Conservation (phyloP, 495 filamentous ascomycete species). For the Penicillium odoratum region DNA sequence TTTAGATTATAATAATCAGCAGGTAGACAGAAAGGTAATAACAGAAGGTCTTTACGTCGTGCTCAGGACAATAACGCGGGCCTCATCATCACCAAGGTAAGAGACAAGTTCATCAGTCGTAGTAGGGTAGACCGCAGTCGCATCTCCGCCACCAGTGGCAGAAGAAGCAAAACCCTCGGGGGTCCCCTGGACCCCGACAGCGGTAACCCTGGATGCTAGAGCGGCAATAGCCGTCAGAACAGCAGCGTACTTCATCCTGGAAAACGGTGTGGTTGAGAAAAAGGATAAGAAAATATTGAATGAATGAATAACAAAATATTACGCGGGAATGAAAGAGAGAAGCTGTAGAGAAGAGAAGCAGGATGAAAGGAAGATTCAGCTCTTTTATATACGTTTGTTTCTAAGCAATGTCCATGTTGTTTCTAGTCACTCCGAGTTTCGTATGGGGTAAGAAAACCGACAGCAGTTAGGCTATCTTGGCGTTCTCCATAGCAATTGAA, state of each 20-base stretch:
- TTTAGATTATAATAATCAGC: no score
- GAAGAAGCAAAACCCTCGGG: conserved; percentile 45
- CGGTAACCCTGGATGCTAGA: conserved; percentile 19
- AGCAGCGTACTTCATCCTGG: conserved; percentile 20
- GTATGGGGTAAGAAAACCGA: no score
- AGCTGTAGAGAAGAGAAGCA: no score
- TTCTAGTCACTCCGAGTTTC: no score
- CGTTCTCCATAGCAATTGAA: no score
- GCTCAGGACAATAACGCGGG: conserved; percentile 40
- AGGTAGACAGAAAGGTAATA: no score
- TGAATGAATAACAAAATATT: not conserved
- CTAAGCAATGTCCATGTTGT: no score
- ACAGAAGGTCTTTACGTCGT: conserved; percentile 17
- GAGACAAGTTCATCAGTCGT: conserved; percentile 44
- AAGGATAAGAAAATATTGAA: conserved; percentile 3
- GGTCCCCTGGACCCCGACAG: conserved; percentile 34
- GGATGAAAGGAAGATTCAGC: no score
- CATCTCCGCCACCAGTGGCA: conserved; percentile 41
- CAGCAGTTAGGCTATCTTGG: no score
- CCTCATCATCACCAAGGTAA: conserved; percentile 37
- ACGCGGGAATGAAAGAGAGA: no score
- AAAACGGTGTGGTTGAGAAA: not conserved
- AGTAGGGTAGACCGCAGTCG: conserved; percentile 38
- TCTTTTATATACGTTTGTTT: no score
- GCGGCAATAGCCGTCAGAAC: conserved; percentile 25